Conservation (phyloP, 805 yeast genomes). For the Metschnikowia drakensbergensis region DNA sequence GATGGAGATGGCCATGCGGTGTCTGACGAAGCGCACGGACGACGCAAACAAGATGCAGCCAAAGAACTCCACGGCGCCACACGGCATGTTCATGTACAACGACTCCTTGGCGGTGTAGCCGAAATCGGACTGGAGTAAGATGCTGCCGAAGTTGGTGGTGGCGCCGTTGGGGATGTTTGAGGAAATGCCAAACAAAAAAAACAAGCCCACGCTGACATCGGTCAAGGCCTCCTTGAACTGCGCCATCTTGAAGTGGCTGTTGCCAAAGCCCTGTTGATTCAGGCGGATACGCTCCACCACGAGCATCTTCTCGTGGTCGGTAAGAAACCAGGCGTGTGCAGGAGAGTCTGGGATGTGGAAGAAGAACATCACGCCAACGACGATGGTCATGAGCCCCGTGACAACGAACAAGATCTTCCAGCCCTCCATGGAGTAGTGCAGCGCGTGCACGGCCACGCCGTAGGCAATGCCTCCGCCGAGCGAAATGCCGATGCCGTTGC, state of each 20-base stretch:
- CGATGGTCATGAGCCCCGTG: constrained; percentile 55
- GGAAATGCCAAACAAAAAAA: constrained; percentile 24
- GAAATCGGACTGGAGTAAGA: constrained; percentile 25
- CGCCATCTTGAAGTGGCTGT: constrained; percentile 47
- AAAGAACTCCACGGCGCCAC: constrained; percentile 22
- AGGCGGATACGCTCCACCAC: constrained; percentile 50
- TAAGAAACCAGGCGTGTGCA: constrained; percentile 40
- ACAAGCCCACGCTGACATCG: constrained; percentile 47
- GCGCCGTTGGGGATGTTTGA: constrained; percentile 31
- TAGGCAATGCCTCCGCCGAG: constrained; percentile 49
- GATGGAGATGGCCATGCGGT: constrained; percentile 28
- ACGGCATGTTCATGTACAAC: constrained; percentile 25
- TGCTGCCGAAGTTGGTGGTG: constrained; percentile 27
- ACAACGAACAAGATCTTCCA: constrained; percentile 63
- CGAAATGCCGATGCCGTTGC: constrained; percentile 34
- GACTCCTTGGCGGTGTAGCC: constrained; percentile 23
- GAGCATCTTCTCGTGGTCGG: constrained; percentile 38
- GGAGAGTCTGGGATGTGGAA: constrained; percentile 59
- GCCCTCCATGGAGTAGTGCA: constrained; percentile 40
- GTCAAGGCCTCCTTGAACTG: constrained; percentile 50
- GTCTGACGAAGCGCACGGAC: constrained; percentile 23
- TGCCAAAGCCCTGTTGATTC: constrained; percentile 59
- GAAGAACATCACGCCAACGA: constrained; percentile 45
- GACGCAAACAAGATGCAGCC: constrained; percentile 28
- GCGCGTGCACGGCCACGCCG: constrained; percentile 41